phyloP scores from a whole-genome alignment of 1,284 basidiomycete species.

The Pulveroboletus sp. region DNA sequence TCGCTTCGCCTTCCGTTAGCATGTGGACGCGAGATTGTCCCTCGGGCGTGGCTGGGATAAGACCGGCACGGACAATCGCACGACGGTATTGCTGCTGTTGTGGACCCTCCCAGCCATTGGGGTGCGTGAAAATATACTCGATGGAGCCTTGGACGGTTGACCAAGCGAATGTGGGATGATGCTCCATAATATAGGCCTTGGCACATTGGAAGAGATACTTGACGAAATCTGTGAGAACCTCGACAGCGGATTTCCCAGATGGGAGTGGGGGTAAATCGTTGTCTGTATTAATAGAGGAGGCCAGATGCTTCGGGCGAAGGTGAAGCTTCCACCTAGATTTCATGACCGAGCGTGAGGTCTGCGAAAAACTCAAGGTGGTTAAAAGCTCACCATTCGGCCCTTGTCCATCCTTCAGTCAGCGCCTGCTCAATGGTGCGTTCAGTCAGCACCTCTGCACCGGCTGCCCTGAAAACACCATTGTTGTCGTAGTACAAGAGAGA shows the following conservation, averaged over 20 bases:
- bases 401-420: slow-evolving; percentile 33
- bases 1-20: no score
- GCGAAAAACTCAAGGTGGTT: not conserved
- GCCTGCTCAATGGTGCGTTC: slow-evolving; percentile 36
- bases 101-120: no score
- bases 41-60: no score
- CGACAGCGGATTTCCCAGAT: slow-evolving; percentile 30
- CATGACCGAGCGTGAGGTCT: not conserved
- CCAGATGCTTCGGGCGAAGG: no score
- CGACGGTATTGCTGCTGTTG: no score
- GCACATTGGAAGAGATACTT: slow-evolving; percentile 44
- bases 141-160: slow-evolving; percentile 24
- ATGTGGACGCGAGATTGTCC: no score
- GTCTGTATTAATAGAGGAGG: not conserved
- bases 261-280: slow-evolving; percentile 23
- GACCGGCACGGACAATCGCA: no score
- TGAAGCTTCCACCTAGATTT: not conserved
- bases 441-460: slow-evolving; percentile 43
- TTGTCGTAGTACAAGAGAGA: slow-evolving; percentile 43
- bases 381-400: slow-evolving; percentile 41
- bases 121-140: slow-evolving; percentile 20
- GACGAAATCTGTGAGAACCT: slow-evolving; percentile 49
- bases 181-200: slow-evolving; percentile 41
- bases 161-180: slow-evolving; percentile 33
- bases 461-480: slow-evolving; percentile 38